Evolutionary conservation across 805 yeast species (phyloP), one percentile per base, ranked within the genome.

Genomic region (Zygosaccharomyces lentus): DNA sequence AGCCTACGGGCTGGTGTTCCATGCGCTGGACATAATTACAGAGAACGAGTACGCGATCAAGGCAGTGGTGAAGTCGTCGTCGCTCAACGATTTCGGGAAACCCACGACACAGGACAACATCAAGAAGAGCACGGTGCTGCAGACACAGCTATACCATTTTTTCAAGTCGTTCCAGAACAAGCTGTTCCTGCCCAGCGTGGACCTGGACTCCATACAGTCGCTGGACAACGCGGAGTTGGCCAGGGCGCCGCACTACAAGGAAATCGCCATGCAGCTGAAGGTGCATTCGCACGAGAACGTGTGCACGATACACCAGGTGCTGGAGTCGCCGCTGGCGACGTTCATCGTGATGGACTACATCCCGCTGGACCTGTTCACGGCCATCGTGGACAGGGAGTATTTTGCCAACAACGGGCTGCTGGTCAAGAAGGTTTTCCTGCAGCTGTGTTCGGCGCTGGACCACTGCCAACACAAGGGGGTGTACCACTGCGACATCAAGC

Each of bases 401-500:
- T 87, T 87, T 54, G 66, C 70, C 43, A 68, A 75, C 36, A 76
- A 78, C 49, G 80, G 79, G 6, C 58, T 58, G 12, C 61, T 70
- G 49, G 75, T 76, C 60, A 81, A 78, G 61, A 74, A 72, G 49
- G 83, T 76, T 52, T 84, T 85, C 57, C 58, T 76, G 34, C 97
- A 93, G 67, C 75, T 93, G 64, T 72, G 91, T 35, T 86, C 89
- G 51, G 96, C 90, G 2, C 75, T 90, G 43, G 78, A 80, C 51
- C 86, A 82, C 68, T 86, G 95, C 59, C 97, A 91, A 65, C 73
- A 83, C 1, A 78, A 77, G 50, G 83, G 85, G n/a, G 80, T 91
- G 30, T 91, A 82, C 63, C 98, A 90, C 64, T 86, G 97, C 61
- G 98, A 90, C 67, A 79, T 90, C 53, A 93, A 93, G 70, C 99